Conservation (phyloP, 1,284 basidiomycete genomes). For the Golubevia pallescens region DNA sequence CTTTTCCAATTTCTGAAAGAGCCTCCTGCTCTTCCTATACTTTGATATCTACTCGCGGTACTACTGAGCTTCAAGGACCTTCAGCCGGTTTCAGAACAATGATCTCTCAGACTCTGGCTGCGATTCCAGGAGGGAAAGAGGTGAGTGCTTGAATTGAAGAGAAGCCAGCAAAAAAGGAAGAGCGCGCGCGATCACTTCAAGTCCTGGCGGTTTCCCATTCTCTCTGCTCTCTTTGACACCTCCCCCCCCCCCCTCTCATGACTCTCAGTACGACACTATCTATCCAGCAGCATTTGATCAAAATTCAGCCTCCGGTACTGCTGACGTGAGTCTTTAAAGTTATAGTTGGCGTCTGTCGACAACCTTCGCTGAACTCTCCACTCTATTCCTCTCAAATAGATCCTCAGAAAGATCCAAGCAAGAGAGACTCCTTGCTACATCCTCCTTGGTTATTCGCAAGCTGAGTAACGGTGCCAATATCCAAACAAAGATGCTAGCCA, state of each 20-base stretch:
- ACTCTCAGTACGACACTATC: slow-evolving; percentile 49
- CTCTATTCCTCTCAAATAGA: slow-evolving; percentile 6
- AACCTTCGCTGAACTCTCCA: no score
- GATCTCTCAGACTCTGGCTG: slow-evolving; percentile 23
- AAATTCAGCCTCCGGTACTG: slow-evolving; percentile 34
- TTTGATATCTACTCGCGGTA: slow-evolving; percentile 61
- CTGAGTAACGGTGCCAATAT: no score
- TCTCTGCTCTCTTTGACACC: background rate
- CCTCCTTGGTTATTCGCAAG: slow-evolving; percentile 35
- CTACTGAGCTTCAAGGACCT: slow-evolving; percentile 52
- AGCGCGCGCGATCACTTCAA: no score
- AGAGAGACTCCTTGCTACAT: slow-evolving; percentile 24
- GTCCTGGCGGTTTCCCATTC: no score
- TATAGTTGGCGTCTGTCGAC: no score
- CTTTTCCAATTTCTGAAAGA: no score
- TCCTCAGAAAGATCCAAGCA: slow-evolving; percentile 10
- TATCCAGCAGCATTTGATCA: slow-evolving; percentile 49
- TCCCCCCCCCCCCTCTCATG: no score
- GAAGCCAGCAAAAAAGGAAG: no score
- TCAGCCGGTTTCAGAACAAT: slow-evolving; percentile 34
- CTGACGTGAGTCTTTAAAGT: slow-evolving; percentile 39
- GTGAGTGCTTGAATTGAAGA: slow-evolving; percentile 2
- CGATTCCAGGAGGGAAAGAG: slow-evolving; percentile 23
- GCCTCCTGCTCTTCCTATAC: slow-evolving; percentile 31
- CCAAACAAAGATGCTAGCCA: no score